Evolutionary conservation across 805 yeast genomes (phyloP), one percentile per base, ranked within the genome.

Genomic region (Jamesozyma gamospora): DNA sequence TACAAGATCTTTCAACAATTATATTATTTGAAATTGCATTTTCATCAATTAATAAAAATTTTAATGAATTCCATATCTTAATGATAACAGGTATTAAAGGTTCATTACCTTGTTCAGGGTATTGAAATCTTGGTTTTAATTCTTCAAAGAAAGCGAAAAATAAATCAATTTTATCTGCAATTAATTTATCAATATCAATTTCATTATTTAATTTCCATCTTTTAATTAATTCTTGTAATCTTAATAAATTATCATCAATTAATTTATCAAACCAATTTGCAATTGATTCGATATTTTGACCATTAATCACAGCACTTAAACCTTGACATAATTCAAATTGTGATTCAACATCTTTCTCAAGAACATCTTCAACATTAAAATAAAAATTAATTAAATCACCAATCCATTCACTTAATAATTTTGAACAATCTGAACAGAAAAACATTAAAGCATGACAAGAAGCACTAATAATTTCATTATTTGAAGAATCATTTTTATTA

Each of bases 381-480:
- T 86, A 90, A 44, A 92, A 77, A 46, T 74, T 69, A 49, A 79
- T 77, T 41, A 92, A 67, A 57, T 86, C 94, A 40, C 77, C 85
- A 48, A 86, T 65, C 56, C 73, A 84, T 35, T 72, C 71, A 15
- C 77, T 72, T 48, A 92, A 64, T 13, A 77, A 66, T 11, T 59
- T 52, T 0, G 88, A 73, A 53, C 98, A 92, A 62, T 94, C 98
- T 53, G 84, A 82, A 64, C 96, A 88, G 54, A 92, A 85, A 56
- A 77, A 90, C 88, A 86, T 85, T 52, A 92, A 70, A 0, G 99
- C 94, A 60, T 84, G 88, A 0, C 96, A 81, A 0, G 96, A 85
- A 1, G 98, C 96, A 21, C 81, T 74, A 18, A 81, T 67, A 25
- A 84, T 81, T 4, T 63, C 64, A 30, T 49, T 43, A 7, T 39